These are phyloP conservation scores for Leccinum subtestaceum DNA, from an alignment of 768 basidiomycete genomes.

Conservation along the genomic window DNA sequence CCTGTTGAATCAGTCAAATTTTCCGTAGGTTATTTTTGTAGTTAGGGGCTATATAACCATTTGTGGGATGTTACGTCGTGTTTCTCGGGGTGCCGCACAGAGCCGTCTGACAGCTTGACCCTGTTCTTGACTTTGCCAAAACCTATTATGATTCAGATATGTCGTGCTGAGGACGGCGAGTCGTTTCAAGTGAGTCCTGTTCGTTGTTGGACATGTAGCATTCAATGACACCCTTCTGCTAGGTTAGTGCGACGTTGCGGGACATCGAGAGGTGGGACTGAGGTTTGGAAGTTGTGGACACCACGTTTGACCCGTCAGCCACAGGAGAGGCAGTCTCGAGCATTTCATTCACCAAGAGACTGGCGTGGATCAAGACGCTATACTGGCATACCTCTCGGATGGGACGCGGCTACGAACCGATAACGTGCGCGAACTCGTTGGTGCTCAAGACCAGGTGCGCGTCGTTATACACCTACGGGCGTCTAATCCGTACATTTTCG, in stretches of 20 bases:
- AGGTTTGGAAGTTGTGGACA: conserved; percentile 1
- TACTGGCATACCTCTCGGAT: conserved; percentile 78
- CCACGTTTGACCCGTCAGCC: conserved; percentile 6
- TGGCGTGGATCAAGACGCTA: conserved; percentile 64
- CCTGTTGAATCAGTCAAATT: no score
- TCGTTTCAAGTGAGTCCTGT: conserved; percentile 48
- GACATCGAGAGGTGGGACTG: conserved; percentile 69
- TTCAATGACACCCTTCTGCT: neutral
- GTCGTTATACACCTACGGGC: neutral
- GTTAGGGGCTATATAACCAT: conserved; percentile 20
- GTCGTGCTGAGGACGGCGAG: conserved; percentile 63
- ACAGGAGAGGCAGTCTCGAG: conserved; percentile 67
- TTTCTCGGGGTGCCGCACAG: conserved; percentile 6
- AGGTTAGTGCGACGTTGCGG: conserved; percentile 62
- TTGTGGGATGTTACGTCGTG: conserved; percentile 20
- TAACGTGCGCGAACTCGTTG: conserved; percentile 75
- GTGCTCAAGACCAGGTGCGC: conserved; percentile 70
- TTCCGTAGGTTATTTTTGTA: neutral
- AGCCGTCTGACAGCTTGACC: neutral
- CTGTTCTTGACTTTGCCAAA: conserved; percentile 8
- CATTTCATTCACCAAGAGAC: conserved; percentile 68
- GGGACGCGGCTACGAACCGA: conserved; percentile 67
- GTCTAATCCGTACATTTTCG: neutral
- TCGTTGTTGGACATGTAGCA: neutral
- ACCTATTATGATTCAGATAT: conserved; percentile 56